Percentiles rank a stretch among this genome's conserved stretches.
Conservation (phyloP, 331 rosid genomes). For the Malus hybrid region DNA sequence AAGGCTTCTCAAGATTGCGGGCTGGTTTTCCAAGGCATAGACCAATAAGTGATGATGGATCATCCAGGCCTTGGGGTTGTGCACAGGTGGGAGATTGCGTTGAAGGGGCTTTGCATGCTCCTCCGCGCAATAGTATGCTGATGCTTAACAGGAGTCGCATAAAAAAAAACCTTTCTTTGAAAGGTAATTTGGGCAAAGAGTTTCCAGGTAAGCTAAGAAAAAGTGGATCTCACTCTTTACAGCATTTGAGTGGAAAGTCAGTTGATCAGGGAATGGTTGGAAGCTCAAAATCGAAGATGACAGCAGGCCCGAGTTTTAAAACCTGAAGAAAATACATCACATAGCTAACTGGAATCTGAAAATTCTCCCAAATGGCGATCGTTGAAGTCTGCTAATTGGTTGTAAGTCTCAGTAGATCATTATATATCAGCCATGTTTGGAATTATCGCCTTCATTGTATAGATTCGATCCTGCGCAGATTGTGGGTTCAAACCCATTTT, state of each 20-base stretch:
- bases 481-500: slow-evolving; percentile 17
- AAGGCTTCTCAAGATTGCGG: slow-evolving; percentile 30
- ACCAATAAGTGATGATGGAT: slow-evolving; percentile 54
- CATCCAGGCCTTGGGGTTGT: slow-evolving; percentile 73
- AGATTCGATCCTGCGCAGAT: slow-evolving; percentile 33
- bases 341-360: slow-evolving; percentile 11
- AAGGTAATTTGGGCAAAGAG: slow-evolving; percentile 55
- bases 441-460: slow-evolving; percentile 38
- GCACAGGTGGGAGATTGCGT: slow-evolving; percentile 64
- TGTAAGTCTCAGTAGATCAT: slow-evolving; percentile 6
- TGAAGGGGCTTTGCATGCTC: slow-evolving; percentile 68
- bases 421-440: slow-evolving; percentile 18
- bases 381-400: slow-evolving; percentile 14
- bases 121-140: slow-evolving; percentile 53
- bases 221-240: slow-evolving; percentile 40
- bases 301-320: slow-evolving; percentile 34
- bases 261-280: slow-evolving; percentile 48
- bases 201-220: slow-evolving; percentile 61
- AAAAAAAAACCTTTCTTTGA: slow-evolving; percentile 58
- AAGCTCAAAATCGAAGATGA: slow-evolving; percentile 40
- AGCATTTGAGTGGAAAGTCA: slow-evolving; percentile 40
- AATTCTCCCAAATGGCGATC: background rate
- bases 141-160: slow-evolving; percentile 55
- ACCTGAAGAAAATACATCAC: slow-evolving; percentile 27
- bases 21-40: slow-evolving; percentile 42